Percentiles rank a stretch among this genome's conserved stretches.
These are phyloP conservation scores for Kickxella alabastrina DNA, from an alignment of 192 early-diverging fungal genomes.

Conservation along the genomic window DNA sequence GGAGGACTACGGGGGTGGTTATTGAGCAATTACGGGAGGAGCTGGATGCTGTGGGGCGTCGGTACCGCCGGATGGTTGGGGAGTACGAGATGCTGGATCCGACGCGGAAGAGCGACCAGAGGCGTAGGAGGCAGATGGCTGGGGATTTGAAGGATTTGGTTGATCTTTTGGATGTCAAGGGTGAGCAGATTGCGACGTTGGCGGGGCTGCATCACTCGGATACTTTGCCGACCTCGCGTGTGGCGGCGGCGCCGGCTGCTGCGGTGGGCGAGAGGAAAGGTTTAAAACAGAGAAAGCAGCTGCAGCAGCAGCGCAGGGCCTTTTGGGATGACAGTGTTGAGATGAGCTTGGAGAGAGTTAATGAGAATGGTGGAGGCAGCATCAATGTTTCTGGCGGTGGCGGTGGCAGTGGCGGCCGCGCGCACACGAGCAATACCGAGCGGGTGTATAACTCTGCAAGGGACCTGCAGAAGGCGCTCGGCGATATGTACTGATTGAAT, in stretches of 20 bases:
- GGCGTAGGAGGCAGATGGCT: conserved; percentile 28
- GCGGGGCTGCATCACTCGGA: conserved; percentile 21
- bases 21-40: conserved; percentile 42
- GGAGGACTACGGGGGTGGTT: conserved; percentile 8
- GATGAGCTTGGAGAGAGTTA: not conserved
- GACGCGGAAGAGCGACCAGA: conserved; percentile 14
- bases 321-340: not conserved
- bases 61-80: conserved; percentile 38
- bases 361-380: too few species aligned
- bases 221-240: not conserved
- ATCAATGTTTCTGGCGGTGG: too few species aligned
- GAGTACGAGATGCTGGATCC: conserved; percentile 36
- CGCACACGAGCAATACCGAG: not conserved
- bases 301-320: not conserved
- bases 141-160: conserved; percentile 48
- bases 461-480: conserved; percentile 40
- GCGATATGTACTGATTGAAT: conserved; percentile 44
- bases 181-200: conserved; percentile 48
- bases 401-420: not conserved
- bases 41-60: conserved; percentile 45
- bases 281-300: not conserved
- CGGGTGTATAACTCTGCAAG: conserved; percentile 31
- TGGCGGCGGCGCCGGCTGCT: not conserved
- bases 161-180: conserved; percentile 47
- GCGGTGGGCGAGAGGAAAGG: not conserved